Percentiles rank a stretch among this genome's conserved stretches.
Conservation (phyloP, 1,284 basidiomycete genomes). For the Caloboletus firmus region DNA sequence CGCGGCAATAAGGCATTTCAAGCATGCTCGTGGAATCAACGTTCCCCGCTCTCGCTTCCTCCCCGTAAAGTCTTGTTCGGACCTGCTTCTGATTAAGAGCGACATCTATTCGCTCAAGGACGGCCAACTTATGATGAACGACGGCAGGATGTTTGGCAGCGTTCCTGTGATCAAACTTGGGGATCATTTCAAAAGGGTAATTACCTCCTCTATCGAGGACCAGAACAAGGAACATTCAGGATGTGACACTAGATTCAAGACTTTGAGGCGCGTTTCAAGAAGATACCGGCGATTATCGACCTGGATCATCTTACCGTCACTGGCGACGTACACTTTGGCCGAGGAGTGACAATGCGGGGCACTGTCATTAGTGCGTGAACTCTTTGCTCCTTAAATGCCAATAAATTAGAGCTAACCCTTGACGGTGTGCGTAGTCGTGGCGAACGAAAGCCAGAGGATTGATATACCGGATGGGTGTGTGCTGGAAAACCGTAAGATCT, state of each 20-base stretch:
- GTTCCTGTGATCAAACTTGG: conserved; percentile 97
- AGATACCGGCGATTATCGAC: conserved; percentile 88
- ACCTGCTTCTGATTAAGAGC: conserved; percentile 91
- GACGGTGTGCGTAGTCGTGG: conserved; percentile 49
- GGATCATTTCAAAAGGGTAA: conserved; percentile 82
- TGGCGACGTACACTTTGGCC: conserved; percentile 93
- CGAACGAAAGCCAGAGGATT: conserved; percentile 91
- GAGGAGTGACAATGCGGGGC: conserved; percentile 83
- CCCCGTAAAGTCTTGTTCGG: conserved; percentile 89
- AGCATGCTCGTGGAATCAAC: conserved; percentile 92
- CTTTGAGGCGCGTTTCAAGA: conserved; percentile 97
- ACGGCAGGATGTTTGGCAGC: conserved; percentile 83
- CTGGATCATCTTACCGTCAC: conserved; percentile 95
- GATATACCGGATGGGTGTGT: conserved; percentile 94
- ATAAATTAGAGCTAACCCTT: not conserved
- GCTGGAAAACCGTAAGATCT: conserved; percentile 79
- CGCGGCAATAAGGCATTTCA: conserved; percentile 96
- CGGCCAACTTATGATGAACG: conserved; percentile 90
- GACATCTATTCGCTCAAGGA: conserved; percentile 94
- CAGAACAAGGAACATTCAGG: not conserved
- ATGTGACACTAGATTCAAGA: conserved; percentile 66
- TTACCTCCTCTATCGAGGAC: conserved; percentile 31
- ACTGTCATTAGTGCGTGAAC: conserved; percentile 61
- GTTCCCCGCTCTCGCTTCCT: conserved; percentile 96
- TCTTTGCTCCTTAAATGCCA: not conserved